phyloP scores from a whole-genome alignment of 2,329 filamentous ascomycete species.

The Fusarium keratoplasticum region DNA sequence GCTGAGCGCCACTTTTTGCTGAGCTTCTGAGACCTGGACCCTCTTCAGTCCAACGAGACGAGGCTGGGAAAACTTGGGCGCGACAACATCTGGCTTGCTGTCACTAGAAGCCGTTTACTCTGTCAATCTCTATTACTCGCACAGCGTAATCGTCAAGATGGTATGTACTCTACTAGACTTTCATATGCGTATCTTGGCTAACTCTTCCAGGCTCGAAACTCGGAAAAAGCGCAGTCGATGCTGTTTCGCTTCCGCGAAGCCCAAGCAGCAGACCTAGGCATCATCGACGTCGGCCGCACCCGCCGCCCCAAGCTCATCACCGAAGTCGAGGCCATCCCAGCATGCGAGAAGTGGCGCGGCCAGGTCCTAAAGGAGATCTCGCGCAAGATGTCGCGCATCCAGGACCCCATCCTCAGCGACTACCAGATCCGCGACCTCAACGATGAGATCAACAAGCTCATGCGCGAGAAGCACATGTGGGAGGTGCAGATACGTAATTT shows the following conservation, averaged over 20 bases:
- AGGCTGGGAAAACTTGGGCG: conserved; percentile 46
- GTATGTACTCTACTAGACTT: conserved; percentile 14
- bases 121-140: not conserved
- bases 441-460: conserved; percentile 99
- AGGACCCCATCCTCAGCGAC: conserved; percentile 90
- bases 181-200: not conserved
- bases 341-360: conserved; percentile 97
- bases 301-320: conserved; percentile 93
- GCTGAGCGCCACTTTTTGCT: conserved; percentile 13
- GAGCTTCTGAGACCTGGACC: not conserved
- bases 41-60: conserved; percentile 32
- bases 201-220: conserved; percentile 85
- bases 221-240: conserved; percentile 99
- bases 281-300: conserved; percentile 91
- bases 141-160: conserved; percentile 43
- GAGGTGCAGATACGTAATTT: conserved; percentile 95
- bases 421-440: conserved; percentile 98
- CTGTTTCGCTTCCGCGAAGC: conserved; percentile 99
- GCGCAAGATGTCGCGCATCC: conserved; percentile 95
- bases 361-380: conserved; percentile 97
- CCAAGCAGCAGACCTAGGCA: conserved; percentile 94
- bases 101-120: conserved; percentile 13
- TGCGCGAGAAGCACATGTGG: conserved; percentile 99
- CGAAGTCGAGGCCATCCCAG: conserved; percentile 82
- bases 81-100: conserved; percentile 28